Evolutionary conservation across 805 yeast genomes (phyloP).

Genomic region (Starmerella kuoi): DNA sequence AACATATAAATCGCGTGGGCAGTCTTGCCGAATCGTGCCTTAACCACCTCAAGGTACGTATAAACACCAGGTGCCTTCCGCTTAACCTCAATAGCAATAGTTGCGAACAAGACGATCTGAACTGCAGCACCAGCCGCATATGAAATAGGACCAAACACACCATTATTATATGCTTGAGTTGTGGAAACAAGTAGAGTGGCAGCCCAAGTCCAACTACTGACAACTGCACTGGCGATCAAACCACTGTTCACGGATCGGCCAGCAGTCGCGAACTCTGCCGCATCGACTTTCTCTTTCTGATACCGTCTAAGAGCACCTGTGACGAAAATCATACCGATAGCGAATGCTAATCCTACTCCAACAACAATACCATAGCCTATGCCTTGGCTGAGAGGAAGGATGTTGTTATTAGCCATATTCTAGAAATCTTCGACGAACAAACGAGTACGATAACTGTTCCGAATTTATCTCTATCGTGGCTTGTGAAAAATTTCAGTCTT

Average conservation of each 20-base stretch:
- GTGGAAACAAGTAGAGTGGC: conserved; percentile 65
- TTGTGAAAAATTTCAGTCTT: not conserved
- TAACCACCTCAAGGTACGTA: conserved; percentile 76
- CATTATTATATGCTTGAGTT: conserved; percentile 64
- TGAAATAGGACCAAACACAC: conserved; percentile 68
- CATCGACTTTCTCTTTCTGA: conserved; percentile 74
- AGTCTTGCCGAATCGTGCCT: conserved; percentile 63
- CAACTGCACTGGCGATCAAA: conserved; percentile 79
- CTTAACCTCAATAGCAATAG: conserved; percentile 78
- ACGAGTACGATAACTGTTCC: too few species aligned
- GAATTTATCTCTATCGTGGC: not conserved
- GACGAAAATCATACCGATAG: conserved; percentile 64
- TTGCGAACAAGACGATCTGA: conserved; percentile 76
- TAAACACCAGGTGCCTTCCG: conserved; percentile 85
- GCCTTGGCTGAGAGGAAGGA: conserved; percentile 47
- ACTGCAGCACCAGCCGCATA: conserved; percentile 89
- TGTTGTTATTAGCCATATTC: too few species aligned
- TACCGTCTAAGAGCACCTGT: conserved; percentile 63
- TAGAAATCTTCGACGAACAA: too few species aligned
- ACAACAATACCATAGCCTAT: conserved; percentile 82
- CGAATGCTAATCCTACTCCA: conserved; percentile 61
- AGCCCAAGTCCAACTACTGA: conserved; percentile 92
- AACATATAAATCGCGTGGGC: conserved; percentile 52
- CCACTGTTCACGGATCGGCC: conserved; percentile 82
- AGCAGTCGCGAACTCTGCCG: conserved; percentile 90